These are phyloP conservation scores for Pleurotus tuber-regium DNA, from an alignment of 768 basidiomycete genomes.

Conservation along the genomic window DNA sequence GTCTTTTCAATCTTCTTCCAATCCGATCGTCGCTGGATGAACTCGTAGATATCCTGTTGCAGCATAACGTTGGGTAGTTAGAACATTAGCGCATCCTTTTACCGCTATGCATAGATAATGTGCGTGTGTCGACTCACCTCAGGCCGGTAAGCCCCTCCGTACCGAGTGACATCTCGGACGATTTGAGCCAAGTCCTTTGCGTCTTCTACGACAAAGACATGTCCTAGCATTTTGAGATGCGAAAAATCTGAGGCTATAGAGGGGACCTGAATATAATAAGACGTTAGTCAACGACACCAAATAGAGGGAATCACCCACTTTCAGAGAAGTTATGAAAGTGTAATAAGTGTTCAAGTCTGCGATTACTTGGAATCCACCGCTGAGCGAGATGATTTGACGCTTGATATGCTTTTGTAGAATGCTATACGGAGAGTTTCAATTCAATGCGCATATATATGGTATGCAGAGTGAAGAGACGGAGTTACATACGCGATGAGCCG, in stretches of 20 bases:
- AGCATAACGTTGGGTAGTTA: constrained; percentile 22
- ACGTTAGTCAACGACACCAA: background rate
- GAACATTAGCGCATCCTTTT: background rate
- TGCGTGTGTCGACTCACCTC: constrained; percentile 53
- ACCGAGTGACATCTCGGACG: constrained; percentile 91
- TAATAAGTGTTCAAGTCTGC: constrained; percentile 95
- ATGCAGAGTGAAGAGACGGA: background rate
- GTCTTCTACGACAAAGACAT: constrained; percentile 93
- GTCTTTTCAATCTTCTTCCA: constrained; percentile 99
- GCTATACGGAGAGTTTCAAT: constrained; percentile 36
- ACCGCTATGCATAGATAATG: background rate
- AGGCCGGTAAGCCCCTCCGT: constrained; percentile 92
- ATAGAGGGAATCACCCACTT: constrained; percentile 40
- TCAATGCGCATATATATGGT: background rate
- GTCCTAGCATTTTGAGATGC: constrained; percentile 94
- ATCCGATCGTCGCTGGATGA: constrained; percentile 90
- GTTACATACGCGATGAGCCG: constrained; percentile 72
- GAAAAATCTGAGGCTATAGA: constrained; percentile 88
- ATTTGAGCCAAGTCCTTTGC: constrained; percentile 97
- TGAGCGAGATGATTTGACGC: constrained; percentile 92
- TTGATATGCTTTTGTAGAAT: constrained; percentile 97
- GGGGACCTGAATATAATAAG: constrained; percentile 46
- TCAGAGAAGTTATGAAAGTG: constrained; percentile 82
- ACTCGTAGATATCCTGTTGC: constrained; percentile 97
- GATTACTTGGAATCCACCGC: constrained; percentile 93